These are phyloP conservation scores for Antitrichia curtipendula DNA, from an alignment of 225 moss, liverwort and hornwort species.

Conservation along the genomic window DNA sequence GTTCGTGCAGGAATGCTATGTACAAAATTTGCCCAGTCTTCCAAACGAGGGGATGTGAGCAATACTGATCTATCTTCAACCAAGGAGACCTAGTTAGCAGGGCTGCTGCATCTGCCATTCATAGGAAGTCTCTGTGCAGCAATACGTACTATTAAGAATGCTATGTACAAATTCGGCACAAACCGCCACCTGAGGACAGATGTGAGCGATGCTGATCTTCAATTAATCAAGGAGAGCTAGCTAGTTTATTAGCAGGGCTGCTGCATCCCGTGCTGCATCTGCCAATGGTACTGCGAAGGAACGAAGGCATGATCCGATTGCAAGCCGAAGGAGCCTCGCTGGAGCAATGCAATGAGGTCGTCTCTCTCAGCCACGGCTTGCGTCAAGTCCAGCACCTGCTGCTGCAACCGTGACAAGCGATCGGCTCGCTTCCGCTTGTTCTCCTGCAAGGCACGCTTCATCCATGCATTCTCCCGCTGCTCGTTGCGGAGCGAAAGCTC, in stretches of 20 bases:
- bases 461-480: constrained; percentile 37
- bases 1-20: neutral
- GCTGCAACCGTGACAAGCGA: constrained; percentile 17
- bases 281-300: neutral
- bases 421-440: constrained; percentile 32
- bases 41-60: neutral
- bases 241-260: neutral
- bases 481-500: constrained; percentile 24
- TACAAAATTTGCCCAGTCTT: neutral
- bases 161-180: neutral
- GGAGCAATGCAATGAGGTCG: neutral
- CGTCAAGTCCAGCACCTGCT: constrained; percentile 6
- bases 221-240: neutral
- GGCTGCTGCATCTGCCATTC: neutral
- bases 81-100: neutral
- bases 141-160: neutral
- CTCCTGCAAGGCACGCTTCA: constrained; percentile 20
- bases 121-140: neutral
- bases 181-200: neutral
- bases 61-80: neutral
- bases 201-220: neutral
- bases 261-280: neutral
- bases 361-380: neutral
- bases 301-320: neutral
- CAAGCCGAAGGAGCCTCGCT: neutral